Conservation (phyloP, 768 basidiomycete genomes). For the Omphalotus guepiniiformis region DNA sequence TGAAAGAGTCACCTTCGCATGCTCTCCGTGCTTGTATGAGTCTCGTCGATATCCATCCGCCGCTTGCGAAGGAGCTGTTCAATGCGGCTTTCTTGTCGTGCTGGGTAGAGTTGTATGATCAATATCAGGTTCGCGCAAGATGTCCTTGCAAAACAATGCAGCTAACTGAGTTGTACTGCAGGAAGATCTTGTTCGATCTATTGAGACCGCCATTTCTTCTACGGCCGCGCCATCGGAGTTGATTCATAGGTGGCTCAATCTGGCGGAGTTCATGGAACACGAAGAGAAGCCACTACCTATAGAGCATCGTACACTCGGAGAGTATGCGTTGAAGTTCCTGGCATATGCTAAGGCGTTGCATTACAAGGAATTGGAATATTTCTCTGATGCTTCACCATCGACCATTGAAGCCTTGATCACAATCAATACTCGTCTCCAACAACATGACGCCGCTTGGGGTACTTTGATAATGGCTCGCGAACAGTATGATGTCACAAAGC, state of each 20-base stretch:
- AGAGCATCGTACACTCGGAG: slow-evolving; percentile 88
- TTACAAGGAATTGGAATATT: slow-evolving; percentile 97
- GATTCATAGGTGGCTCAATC: slow-evolving; percentile 84
- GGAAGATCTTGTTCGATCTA: slow-evolving; percentile 92
- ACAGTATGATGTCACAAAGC: slow-evolving; percentile 85
- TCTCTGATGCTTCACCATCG: slow-evolving; percentile 82
- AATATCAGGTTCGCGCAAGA: slow-evolving; percentile 73
- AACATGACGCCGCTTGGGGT: slow-evolving; percentile 97
- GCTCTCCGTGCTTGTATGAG: slow-evolving; percentile 97
- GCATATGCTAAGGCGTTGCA: slow-evolving; percentile 97
- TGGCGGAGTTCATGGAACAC: slow-evolving; percentile 99
- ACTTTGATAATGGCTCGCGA: slow-evolving; percentile 87
- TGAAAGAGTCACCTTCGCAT: slow-evolving; percentile 97
- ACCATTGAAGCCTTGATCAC: slow-evolving; percentile 94
- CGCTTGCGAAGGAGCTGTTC: slow-evolving; percentile 91
- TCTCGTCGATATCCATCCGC: slow-evolving; percentile 86
- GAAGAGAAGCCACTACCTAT: slow-evolving; percentile 95
- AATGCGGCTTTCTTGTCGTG: slow-evolving; percentile 98
- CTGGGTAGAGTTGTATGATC: slow-evolving; percentile 93
- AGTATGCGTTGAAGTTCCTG: slow-evolving; percentile 89
- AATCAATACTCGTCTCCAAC: slow-evolving; percentile 94
- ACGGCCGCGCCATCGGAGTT: slow-evolving; percentile 78
- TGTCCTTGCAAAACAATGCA: background rate
- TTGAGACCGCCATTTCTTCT: slow-evolving; percentile 82
- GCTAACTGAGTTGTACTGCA: slow-evolving; percentile 28